Base-by-base conservation (phyloP, 306 rosid genomes). In the Rosa persica region DNA sequence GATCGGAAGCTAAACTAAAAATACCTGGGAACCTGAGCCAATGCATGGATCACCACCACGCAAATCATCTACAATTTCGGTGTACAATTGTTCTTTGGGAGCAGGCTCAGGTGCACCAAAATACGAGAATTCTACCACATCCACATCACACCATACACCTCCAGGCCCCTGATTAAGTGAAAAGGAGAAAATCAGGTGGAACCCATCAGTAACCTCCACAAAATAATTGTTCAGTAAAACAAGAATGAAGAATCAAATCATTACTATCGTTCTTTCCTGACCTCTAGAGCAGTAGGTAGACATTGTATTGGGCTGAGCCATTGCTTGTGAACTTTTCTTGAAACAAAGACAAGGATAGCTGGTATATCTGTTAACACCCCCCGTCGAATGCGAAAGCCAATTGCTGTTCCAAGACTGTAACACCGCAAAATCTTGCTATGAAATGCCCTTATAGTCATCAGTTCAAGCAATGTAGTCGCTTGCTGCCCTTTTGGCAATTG, bases 41-140 rank as follows among this genome's bases (percentile, higher is more conserved):
- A 96, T 93, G 89, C 90, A 89, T 0, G 91, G 92, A 83, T 90
- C 96, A 70, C 98, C 93, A n/a, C 98, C 99, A 65, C 99, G 96
- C 80, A 96, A 86, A 78, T 96, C 96, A 84, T 96, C 99, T 43
- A 93, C 98, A 6, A 96, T 89, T 77, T 96, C 94, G 10, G 97
- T 93, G 83, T 93, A 96, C 74, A 89, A 86, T 61, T 96, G 98
- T 72, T 96, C 99, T 82, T 96, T 96, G 57, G 99, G 92, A 81
- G 92, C 92, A 52, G 99, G 98, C 86, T 96, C 97, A n/a, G 99
- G 99, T 73, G 99, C 97, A 72, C 99, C 98, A 72, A 93, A 96
- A 83, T 96, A 95, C 0, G 99, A 95, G 87, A 95, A 95, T 78
- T 95, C 99, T 49, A 95, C 97, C 76, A 95, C 99, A 82, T 95